These are phyloP conservation scores for Talaromyces liani DNA, from an alignment of 495 filamentous ascomycete genomes.

Conservation along the genomic window DNA sequence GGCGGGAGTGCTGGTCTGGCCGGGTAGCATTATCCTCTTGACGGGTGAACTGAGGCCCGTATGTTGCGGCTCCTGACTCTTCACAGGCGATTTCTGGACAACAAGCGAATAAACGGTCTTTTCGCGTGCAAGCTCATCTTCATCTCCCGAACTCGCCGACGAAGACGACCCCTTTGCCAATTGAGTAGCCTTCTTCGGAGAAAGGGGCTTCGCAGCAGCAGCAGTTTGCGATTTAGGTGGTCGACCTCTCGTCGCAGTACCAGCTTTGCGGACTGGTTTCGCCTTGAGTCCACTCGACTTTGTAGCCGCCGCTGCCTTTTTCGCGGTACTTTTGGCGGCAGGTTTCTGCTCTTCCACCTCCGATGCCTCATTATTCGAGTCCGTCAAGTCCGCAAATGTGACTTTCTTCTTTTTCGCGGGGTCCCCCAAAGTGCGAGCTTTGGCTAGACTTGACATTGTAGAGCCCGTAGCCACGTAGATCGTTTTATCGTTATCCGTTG, in stretches of 20 bases:
- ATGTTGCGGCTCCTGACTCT: conserved; percentile 17
- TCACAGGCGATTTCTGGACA: conserved; percentile 32
- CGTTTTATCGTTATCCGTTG: conserved; percentile 7
- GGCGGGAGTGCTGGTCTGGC: not conserved
- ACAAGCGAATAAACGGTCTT: conserved; percentile 33
- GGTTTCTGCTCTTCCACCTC: conserved; percentile 18
- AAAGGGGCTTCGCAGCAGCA: conserved; percentile 32
- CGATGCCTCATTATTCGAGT: conserved; percentile 33
- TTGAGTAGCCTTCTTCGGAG: conserved; percentile 49
- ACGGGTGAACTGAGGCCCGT: conserved; percentile 32
- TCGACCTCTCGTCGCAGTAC: conserved; percentile 25
- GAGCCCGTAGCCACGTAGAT: conserved; percentile 9
- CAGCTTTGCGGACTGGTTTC: conserved; percentile 41
- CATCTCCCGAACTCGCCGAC: conserved; percentile 37
- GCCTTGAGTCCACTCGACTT: conserved; percentile 30
- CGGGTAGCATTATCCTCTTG: conserved; percentile 32
- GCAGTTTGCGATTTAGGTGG: conserved; percentile 23
- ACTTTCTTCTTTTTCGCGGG: conserved; percentile 46
- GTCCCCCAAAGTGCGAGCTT: conserved; percentile 31
- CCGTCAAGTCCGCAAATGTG: conserved; percentile 40
- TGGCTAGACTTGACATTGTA: conserved; percentile 20
- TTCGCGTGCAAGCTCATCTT: conserved; percentile 41
- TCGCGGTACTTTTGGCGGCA: conserved; percentile 14
- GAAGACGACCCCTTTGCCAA: conserved; percentile 34
- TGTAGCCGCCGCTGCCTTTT: conserved; percentile 12